Evolutionary conservation across 257 asterid genomes (phyloP), one percentile per base, ranked within the genome.

Genomic region (Henckelia pumila): DNA sequence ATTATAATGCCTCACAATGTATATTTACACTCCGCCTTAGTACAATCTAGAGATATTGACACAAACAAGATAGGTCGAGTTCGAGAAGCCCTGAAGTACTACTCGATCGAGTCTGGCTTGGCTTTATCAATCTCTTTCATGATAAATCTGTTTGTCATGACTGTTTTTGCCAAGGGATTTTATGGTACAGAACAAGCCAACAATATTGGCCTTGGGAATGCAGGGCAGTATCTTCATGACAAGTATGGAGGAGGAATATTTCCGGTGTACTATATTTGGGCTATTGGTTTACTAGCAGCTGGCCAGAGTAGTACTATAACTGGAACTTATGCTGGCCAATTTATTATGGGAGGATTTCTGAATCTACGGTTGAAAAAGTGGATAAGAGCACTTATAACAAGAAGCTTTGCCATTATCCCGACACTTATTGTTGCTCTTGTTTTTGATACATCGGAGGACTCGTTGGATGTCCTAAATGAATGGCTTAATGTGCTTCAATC

Each of bases 231-330:
- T 71, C 96, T 89, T 55, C 74, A 89, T 68, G 96, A 89, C 0
- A 86, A 76, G 83, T 89, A 74, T 56, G 96, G 92, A 66, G 96
- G 96, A 57, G 95, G 96, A 1, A 8, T 76, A 21, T 73, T 89
- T 66, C 96, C 96, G 5, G 84, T 89, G 70, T 60, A 86, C 13
- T 89, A 84, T 75, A 89, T 89, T 47, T 89, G 96, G 95, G 96
- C 92, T 26, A 80, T 89, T 25, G 96, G 96, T 6, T 70, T 89
- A 7, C 69, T 89, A 60, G 95, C 96, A 16, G 95, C 96, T 1
- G 95, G 96, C 7, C 96, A 89, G 78, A 89, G 96, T 72, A 89
- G 96, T 71, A 89, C 96, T 8, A 81, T 89, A 23, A 89, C 96
- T 0, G 96, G 96, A 17, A 88, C 96, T 1, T 88, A 88, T 17